Evolutionary conservation across 495 filamentous ascomycete species (phyloP).

Genomic region (Annulohypoxylon bovei): DNA sequence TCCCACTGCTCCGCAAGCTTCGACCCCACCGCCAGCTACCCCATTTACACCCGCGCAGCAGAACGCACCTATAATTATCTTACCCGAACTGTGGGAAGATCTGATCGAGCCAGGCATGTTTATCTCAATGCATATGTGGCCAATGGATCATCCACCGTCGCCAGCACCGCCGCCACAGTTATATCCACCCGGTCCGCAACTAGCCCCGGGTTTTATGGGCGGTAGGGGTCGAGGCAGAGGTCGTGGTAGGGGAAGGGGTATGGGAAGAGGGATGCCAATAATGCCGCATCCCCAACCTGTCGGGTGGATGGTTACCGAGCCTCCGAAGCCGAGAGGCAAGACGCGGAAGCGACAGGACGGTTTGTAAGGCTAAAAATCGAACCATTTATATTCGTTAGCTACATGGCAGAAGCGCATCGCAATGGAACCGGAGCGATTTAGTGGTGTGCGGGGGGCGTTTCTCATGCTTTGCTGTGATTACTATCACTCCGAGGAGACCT

Average conservation of each 20-base stretch:
- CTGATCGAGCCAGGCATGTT: conserved; percentile 69
- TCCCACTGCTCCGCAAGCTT: conserved; percentile 8
- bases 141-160: conserved; percentile 51
- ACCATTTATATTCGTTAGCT: background rate
- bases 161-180: conserved; percentile 20
- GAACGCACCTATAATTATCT: conserved; percentile 54
- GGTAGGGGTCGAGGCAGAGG: conserved; percentile 20
- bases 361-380: background rate
- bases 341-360: conserved; percentile 29
- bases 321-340: conserved; percentile 30
- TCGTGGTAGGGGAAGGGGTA: conserved; percentile 24
- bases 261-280: conserved; percentile 8
- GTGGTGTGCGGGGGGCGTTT: background rate
- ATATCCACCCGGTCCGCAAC: background rate
- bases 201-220: background rate
- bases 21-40: conserved; percentile 17
- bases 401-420: background rate
- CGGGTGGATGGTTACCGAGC: conserved; percentile 3
- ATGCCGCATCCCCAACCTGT: background rate
- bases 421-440: background rate
- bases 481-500: background rate
- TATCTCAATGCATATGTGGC: conserved; percentile 93
- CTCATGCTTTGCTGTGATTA: background rate
- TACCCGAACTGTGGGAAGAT: conserved; percentile 63
- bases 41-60: conserved; percentile 16